Evolutionary conservation across 2,329 filamentous ascomycete species (phyloP), one percentile per base, ranked within the genome.

Genomic region (Aspergillus ustus): DNA sequence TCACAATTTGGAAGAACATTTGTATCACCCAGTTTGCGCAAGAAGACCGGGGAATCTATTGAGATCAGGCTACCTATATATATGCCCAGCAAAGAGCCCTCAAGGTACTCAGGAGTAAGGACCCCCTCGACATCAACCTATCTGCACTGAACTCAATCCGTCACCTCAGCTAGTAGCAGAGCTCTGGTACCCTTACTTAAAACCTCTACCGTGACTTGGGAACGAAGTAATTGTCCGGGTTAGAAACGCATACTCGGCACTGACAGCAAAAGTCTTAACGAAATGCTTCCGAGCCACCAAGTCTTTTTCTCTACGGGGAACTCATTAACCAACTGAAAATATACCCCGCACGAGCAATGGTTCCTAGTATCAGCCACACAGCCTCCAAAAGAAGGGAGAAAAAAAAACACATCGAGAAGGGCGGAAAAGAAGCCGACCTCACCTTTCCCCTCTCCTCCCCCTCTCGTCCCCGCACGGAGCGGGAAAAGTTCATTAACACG

Each of bases 101-200:
- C 54, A 57, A 50, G 54, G 54, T 57, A 22, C 54, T 22, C 54
- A 57, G 34, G 34, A 5, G 31, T 34, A 17, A 40, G 9, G 34
- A 40, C 34, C 34, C 25, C 34, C 34, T 40, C 34, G 34, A 13
- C 13, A 13, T 11, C 34, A 40, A 40, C 11, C 11, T 40, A 40
- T 4, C 31, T 40, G 15, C 34, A 40, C 1, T 25, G 25, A 25
- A 25, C 25, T 25, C 25, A 2, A 25, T 25, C 25, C 25, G 25
- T 25, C 25, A 25, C 3, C 25, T 25, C 25, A 25, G 4, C 25
- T 5, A 25, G 25, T 25, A 25, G 25, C 25, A 25, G 4, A 25
- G 25, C n/a, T n/a, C n/a, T n/a, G n/a, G 25, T 25, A 25, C 25
- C 25, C 25, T 5, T 5, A 25, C 4, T 25, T 5, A 25, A 25